Base-by-base conservation (phyloP, 768 basidiomycete species). In the Tephrocybe sp. region DNA sequence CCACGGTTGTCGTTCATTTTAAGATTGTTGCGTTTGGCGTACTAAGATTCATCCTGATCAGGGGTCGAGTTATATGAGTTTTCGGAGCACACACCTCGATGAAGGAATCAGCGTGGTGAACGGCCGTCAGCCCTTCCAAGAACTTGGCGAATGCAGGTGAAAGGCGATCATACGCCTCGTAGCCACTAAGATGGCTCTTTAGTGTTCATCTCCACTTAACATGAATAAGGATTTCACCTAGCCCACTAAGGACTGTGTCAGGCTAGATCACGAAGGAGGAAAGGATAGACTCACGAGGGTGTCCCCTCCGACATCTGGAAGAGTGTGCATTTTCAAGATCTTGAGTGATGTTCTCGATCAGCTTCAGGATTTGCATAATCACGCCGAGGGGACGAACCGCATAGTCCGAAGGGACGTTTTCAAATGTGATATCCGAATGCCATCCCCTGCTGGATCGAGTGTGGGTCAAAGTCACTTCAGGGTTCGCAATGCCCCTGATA, bases 91-190 rank as follows among this genome's bases (percentile, higher is more conserved):
- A 14, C 12, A 74, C 74, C 26, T 73, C 62, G 33, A 68, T 50
- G 63, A 78, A 79, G 47, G 17, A 9, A 20, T 33, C 33, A 7
- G 30, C 82, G 37, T 70, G 65, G 57, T 86, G 83, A 1, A 76
- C 62, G 0, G 84, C 84, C 1, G 78, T 81, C 12, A 86, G 65
- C 7, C 79, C 78, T 59, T 84, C 81, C 37, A 86, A 68, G 64
- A 83, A 83, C 30, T 68, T 71, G 43, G 73, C 67, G 53, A 74
- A 74, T 3, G 76, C 70, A 8, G 81, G 80, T 1, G 83, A 84
- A 20, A 87, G 75, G 14, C 79, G 70, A 63, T 84, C 81, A 65
- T 85, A 87, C 8, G 81, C 83, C 60, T 83, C 83, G 56, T 84
- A 86, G 3, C 72, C 79, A 51, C 76, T 75, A 20, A n/a, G 15